Evolutionary conservation across 176 grass and related monocot genomes (phyloP).

Genomic region (Bothriochloa decipiens): DNA sequence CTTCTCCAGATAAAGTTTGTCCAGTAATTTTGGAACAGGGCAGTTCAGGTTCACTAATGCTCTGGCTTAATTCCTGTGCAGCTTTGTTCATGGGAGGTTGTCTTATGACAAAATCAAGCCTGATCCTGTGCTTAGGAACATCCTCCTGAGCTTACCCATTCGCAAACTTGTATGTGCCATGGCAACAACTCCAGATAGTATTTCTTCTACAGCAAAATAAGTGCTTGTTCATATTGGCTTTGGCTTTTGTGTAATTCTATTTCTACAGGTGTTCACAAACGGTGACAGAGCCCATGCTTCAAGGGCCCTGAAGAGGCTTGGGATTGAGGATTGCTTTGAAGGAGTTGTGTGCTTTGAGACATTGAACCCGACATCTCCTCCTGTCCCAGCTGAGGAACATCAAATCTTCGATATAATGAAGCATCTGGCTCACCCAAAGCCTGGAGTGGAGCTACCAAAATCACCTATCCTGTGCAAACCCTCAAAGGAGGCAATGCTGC

Average conservation of each 20-base stretch:
- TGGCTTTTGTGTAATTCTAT: background rate
- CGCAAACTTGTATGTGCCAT: slow-evolving; percentile 74
- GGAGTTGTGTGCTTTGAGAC: slow-evolving; percentile 89
- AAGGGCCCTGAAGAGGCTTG: slow-evolving; percentile 75
- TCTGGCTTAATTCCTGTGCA: slow-evolving; percentile 34
- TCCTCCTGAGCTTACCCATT: slow-evolving; percentile 78
- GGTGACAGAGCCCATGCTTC: slow-evolving; percentile 74
- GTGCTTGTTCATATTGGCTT: background rate
- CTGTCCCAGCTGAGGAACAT: background rate
- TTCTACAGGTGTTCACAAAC: slow-evolving; percentile 76
- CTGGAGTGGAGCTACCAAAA: slow-evolving; percentile 61
- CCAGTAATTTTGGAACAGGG: background rate
- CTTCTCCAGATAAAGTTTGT: background rate
- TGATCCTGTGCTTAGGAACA: slow-evolving; percentile 70
- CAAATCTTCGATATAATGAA: slow-evolving; percentile 74
- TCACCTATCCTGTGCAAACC: slow-evolving; percentile 85
- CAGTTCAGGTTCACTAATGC: background rate
- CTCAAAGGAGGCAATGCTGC: slow-evolving; percentile 60
- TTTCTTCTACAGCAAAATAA: background rate
- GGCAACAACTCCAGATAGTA: background rate
- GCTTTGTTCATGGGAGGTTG: slow-evolving; percentile 87
- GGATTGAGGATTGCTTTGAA: slow-evolving; percentile 87
- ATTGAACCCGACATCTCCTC: slow-evolving; percentile 51
- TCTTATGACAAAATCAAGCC: slow-evolving; percentile 79
- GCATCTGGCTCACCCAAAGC: slow-evolving; percentile 56